Percentiles rank a stretch among this genome's conserved stretches.
Evolutionary conservation across 1,284 basidiomycete species (phyloP).

Genomic region (Trichosporon faecale): DNA sequence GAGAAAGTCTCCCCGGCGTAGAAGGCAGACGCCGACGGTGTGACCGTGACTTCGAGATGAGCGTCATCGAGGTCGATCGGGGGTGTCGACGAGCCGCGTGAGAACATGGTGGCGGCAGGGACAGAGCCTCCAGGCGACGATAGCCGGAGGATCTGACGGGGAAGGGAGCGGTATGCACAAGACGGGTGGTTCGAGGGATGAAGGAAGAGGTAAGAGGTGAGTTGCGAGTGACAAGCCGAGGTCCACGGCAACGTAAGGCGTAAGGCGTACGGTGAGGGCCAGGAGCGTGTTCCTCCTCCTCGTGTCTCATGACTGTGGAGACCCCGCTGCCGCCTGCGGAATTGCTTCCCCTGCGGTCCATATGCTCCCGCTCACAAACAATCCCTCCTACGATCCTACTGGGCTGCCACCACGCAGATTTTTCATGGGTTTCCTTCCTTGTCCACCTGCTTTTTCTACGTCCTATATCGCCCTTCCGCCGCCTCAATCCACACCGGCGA

Average conservation of each 20-base stretch:
- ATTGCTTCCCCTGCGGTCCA: background rate
- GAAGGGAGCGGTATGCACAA: background rate
- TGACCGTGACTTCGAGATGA: slow-evolving; percentile 55
- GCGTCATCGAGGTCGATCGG: slow-evolving; percentile 33
- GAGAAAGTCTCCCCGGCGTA: slow-evolving; percentile 87
- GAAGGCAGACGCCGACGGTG: slow-evolving; percentile 78
- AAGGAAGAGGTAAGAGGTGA: background rate
- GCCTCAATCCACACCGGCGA: slow-evolving; percentile 3
- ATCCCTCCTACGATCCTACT: background rate
- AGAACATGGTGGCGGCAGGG: slow-evolving; percentile 12
- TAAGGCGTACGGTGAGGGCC: background rate
- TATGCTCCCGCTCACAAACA: background rate
- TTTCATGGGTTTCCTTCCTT: background rate
- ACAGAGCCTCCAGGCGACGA: background rate
- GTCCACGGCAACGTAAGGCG: background rate
- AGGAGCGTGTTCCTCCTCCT: slow-evolving; percentile 5
- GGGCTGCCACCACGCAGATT: background rate
- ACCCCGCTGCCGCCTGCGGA: slow-evolving; percentile 1
- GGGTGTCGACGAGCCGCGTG: slow-evolving; percentile 15
- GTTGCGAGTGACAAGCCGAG: background rate
- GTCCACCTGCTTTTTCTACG: background rate
- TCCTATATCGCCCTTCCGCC: background rate
- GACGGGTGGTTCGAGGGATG: background rate
- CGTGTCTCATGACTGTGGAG: slow-evolving; percentile 8
- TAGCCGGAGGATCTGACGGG: background rate